Evolutionary conservation across 176 grass and related monocot species (phyloP), one percentile per base, ranked within the genome.

Genomic region (Rhynchospora pubera): DNA sequence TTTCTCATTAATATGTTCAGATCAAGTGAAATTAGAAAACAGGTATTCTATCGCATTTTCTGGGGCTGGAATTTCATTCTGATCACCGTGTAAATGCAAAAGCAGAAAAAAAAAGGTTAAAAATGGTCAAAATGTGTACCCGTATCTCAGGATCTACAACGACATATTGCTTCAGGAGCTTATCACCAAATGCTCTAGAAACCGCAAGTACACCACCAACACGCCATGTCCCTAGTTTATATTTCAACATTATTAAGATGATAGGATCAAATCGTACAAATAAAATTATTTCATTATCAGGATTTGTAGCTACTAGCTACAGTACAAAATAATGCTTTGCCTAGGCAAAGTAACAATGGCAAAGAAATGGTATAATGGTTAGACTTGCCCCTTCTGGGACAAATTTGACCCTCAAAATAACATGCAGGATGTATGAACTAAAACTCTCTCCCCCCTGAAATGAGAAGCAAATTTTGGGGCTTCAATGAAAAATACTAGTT

Each of bases 121-220:
- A 10, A 65, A 5, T 76, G 4, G 6, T 58, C n/a, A 65, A 8
- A 82, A 44, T 57, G 16, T 77, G 46, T 83, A 93, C 94, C 87
- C 91, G 86, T 76, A 97, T 97, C 39, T 97, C 94, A 52, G 94
- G 94, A 83, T 97, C 94, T 57, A 91, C 94, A 0, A 97, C 94
- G 62, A 97, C 94, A 85, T 90, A 97, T 62, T 91, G 91, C 86
- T 97, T 97, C 69, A 97, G 57, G 6, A 90, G 79, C 81, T 89
- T 97, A 56, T 97, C 94, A 79, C 94, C 94, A 87, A 97, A 97
- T 21, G 94, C 94, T 51, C 94, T 86, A 63, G 94, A 97, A 78
- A 97, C 94, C 11, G 94, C 94, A 74, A 97, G 94, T 82, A 97
- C 87, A 23, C 94, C 94, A 51, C 94, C 94, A 19, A 97, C 94